Conservation (phyloP, 495 filamentous ascomycete genomes). For the Penicillium steckii region DNA sequence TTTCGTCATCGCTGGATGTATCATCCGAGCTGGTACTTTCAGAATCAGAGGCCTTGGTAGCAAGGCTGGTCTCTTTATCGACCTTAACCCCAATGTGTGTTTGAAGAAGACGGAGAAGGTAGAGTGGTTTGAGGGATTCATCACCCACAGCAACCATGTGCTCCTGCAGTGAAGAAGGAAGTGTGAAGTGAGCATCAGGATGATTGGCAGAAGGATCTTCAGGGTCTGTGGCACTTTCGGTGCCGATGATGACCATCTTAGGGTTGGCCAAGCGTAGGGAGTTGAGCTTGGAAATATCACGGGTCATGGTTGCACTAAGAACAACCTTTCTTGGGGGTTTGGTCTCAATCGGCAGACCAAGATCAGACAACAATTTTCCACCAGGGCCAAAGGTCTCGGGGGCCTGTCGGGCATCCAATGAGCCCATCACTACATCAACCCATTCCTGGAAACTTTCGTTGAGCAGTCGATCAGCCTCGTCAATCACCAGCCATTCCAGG, state of each 20-base stretch:
- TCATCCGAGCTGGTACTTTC: constrained; percentile 30
- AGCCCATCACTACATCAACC: constrained; percentile 69
- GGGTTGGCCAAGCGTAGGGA: constrained; percentile 71
- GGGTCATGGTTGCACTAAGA: constrained; percentile 91
- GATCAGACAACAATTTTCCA: constrained; percentile 35
- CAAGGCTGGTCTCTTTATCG: constrained; percentile 3
- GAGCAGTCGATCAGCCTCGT: constrained; percentile 91
- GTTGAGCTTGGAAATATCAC: constrained; percentile 77
- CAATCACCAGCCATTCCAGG: constrained; percentile 86
- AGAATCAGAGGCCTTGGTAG: constrained; percentile 25
- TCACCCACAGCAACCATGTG: constrained; percentile 72
- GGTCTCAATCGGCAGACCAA: constrained; percentile 36
- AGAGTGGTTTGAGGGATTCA: constrained; percentile 78
- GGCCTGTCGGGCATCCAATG: constrained; percentile 50
- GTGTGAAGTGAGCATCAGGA: constrained; percentile 45
- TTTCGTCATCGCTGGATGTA: constrained; percentile 25
- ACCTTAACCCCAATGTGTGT: constrained; percentile 33
- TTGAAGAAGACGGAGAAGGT: constrained; percentile 54
- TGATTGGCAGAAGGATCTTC: constrained; percentile 21
- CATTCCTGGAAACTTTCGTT: constrained; percentile 93
- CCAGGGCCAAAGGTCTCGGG: constrained; percentile 51
- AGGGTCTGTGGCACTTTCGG: constrained; percentile 41
- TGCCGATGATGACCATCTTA: constrained; percentile 68
- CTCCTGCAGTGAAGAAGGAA: constrained; percentile 72
- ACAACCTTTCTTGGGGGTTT: constrained; percentile 67